Percentiles rank a stretch among this genome's conserved stretches.
These are phyloP conservation scores for Penicillium sp. DNA, from an alignment of 2,329 filamentous ascomycete species.

Conservation along the genomic window DNA sequence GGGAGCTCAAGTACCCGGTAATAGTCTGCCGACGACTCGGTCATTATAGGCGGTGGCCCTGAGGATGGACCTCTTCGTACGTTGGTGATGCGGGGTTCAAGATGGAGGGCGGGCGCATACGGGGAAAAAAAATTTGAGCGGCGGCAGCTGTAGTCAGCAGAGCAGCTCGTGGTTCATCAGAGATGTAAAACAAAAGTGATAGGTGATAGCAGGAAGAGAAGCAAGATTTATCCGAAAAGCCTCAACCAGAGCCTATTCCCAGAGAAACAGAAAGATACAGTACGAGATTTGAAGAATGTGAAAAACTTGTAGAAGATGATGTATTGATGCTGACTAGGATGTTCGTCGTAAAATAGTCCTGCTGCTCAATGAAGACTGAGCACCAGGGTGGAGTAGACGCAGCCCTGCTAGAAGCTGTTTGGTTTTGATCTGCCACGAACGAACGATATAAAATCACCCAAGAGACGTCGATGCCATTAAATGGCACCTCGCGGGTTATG, in stretches of 20 bases:
- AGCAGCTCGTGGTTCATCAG: background rate
- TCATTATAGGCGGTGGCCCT: conserved; percentile 11
- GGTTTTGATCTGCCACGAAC: conserved; percentile 50
- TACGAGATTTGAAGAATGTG: background rate
- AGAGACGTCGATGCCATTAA: conserved; percentile 36
- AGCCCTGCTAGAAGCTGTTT: conserved; percentile 51
- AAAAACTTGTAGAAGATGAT: background rate
- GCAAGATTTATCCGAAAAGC: background rate
- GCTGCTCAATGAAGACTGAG: conserved; percentile 38
- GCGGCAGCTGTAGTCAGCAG: conserved; percentile 2
- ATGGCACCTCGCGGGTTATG: conserved; percentile 28
- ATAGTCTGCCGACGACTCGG: conserved; percentile 22
- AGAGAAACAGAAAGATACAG: background rate
- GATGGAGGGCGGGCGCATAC: background rate
- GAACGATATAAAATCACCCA: conserved; percentile 41
- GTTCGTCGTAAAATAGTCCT: conserved; percentile 51
- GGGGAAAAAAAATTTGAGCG: background rate
- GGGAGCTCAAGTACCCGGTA: conserved; percentile 45
- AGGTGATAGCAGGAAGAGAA: background rate
- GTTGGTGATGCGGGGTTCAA: background rate
- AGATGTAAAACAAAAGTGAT: background rate
- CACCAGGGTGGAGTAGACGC: conserved; percentile 53
- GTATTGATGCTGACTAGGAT: conserved; percentile 22
- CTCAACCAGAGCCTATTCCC: background rate
- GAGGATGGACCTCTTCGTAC: background rate